Evolutionary conservation across 441 rosid genomes (phyloP).

Genomic region (Raphanus hybrid): DNA sequence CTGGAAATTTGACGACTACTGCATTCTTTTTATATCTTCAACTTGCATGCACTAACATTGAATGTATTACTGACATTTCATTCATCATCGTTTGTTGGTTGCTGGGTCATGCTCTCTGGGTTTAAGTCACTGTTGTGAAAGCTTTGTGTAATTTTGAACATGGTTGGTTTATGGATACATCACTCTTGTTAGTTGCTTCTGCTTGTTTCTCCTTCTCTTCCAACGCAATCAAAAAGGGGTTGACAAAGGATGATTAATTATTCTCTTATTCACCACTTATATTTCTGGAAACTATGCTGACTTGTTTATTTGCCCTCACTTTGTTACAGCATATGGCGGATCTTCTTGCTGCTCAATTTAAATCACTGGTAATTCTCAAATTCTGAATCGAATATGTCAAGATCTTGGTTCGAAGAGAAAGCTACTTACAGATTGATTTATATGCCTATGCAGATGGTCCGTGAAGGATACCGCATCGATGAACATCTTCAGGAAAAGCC

Average conservation of each 20-base stretch:
- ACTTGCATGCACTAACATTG: constrained; percentile 15
- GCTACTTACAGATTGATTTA: constrained; percentile 24
- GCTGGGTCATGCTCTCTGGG: no score
- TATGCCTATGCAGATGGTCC: constrained; percentile 69
- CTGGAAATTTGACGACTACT: no score
- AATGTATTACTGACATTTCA: constrained; percentile 5
- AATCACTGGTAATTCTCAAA: constrained; percentile 69
- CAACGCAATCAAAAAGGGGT: no score
- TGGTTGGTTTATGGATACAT: no score
- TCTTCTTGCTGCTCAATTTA: constrained; percentile 80
- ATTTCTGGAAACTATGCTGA: constrained; percentile 40
- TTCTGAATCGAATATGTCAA: constrained; percentile 15
- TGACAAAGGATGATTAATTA: no score
- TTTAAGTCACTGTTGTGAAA: no score
- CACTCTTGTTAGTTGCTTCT: no score
- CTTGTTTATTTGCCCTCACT: constrained; percentile 41
- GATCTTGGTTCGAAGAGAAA: constrained; percentile 28
- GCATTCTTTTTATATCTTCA: no score
- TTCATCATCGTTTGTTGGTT: constrained; percentile 1
- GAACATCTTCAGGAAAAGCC: constrained; percentile 68
- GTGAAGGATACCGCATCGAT: constrained; percentile 65
- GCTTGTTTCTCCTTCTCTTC: no score
- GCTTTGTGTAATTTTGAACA: no score
- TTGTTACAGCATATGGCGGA: constrained; percentile 81
- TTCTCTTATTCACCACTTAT: no score